Evolutionary conservation across 805 yeast genomes (phyloP).

Genomic region (Tetrapisispora pingtungensis): DNA sequence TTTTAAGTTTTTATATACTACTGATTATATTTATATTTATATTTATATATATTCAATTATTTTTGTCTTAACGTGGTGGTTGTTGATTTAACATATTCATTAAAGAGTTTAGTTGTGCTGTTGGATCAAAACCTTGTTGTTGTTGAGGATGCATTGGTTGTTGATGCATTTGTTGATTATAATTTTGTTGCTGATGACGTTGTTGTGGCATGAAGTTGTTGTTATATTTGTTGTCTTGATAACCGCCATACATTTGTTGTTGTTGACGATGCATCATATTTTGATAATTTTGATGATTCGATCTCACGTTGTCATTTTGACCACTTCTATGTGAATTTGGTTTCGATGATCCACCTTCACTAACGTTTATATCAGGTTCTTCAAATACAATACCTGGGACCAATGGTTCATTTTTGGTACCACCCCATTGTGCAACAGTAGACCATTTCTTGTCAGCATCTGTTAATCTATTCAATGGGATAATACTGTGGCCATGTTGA

Average conservation of each 20-base stretch:
- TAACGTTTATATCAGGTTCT: conserved; percentile 96
- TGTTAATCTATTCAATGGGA: conserved; percentile 79
- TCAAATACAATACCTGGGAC: conserved; percentile 76
- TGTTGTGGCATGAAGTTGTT: conserved; percentile 9
- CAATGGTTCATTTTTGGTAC: conserved; percentile 82
- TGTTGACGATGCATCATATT: conserved; percentile 3
- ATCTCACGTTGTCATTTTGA: conserved; percentile 82
- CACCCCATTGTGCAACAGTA: conserved; percentile 89
- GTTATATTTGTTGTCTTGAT: conserved; percentile 8
- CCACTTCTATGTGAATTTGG: conserved; percentile 87
- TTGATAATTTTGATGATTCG: conserved; percentile 29
- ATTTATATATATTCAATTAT: too few relatives aligned
- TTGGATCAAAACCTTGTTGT: conserved; percentile 24
- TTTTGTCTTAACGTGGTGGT: conserved; percentile 7
- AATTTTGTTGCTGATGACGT: conserved; percentile 5
- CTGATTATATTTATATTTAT: too few relatives aligned
- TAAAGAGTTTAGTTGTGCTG: conserved; percentile 34
- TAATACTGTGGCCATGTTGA: conserved; percentile 77
- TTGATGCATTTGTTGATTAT: conserved; percentile 12
- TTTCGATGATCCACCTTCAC: conserved; percentile 86
- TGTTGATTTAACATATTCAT: conserved; percentile 36
- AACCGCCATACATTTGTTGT: conserved; percentile 2
- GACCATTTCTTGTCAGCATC: conserved; percentile 93
- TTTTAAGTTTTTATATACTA: too few relatives aligned
- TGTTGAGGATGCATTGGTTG: conserved; percentile 19